Evolutionary conservation across 805 yeast genomes (phyloP), one percentile per base, ranked within the genome.

Genomic region (Barnettozyma siamensis): DNA sequence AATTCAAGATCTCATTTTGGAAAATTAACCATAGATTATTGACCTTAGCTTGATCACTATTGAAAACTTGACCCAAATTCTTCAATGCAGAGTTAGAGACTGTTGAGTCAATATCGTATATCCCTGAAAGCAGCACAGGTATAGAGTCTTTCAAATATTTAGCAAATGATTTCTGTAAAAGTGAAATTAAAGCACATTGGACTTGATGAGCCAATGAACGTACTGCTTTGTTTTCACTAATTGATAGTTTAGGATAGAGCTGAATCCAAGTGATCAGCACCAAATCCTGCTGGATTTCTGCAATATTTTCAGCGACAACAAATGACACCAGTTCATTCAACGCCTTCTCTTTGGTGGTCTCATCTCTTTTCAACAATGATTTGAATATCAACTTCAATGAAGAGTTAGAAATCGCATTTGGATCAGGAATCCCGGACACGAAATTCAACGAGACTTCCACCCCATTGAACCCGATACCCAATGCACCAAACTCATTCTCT

Each of bases 331-430:
- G 56, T 32, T 84, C 94, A 6, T 49, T 57, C 20, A 88, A 65
- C 1, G 93, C 88, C 56, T 82, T 85, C 51, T 87, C 95, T 55
- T 80, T 84, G 0, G 98, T 91, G n/a, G 78, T 80, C 7, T 81
- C 73, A 54, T 88, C 95, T 55, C 83, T 76, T 60, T 88, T 89
- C 58, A 83, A 58, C 37, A 89, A 60, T 9, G 84, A 76, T 57
- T 84, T 88, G 67, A 88, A 83, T n/a, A 80, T 66, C 10, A 88
- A 65, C 33, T 74, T 73, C 42, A 83, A 59, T 10, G 66, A 64
- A 2, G 82, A 67, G 32, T 77, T 64, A 10, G 63, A 44, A 6
- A 80, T 51, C 11, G 65, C 50, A 35, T 72, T 72, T 8, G 84
- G 76, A 50, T 87, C 91, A 1, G 95, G 95, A 5, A 80, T 60